Evolutionary conservation across 805 yeast genomes (phyloP).

Genomic region (Metschnikowia borealis): DNA sequence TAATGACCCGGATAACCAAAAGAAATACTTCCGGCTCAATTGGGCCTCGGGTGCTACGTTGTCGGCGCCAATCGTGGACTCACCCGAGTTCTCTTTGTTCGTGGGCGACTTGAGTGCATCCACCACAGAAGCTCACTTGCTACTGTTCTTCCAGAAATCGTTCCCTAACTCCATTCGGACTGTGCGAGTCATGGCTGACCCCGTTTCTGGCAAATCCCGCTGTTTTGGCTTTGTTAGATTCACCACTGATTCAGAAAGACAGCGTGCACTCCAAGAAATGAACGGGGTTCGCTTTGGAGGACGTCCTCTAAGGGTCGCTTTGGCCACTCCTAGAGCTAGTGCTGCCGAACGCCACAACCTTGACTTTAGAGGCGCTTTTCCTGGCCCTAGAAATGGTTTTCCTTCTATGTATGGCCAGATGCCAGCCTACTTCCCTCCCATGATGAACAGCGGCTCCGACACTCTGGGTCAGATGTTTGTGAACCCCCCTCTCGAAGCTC

Average conservation of each 20-base stretch:
- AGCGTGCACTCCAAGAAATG: slow-evolving; percentile 67
- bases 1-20: slow-evolving; percentile 44
- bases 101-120: slow-evolving; percentile 81
- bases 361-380: background rate
- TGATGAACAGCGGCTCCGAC: slow-evolving; percentile 1
- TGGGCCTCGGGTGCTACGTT: slow-evolving; percentile 86
- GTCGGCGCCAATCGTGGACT: slow-evolving; percentile 62
- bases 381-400: background rate
- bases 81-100: slow-evolving; percentile 73
- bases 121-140: slow-evolving; percentile 74
- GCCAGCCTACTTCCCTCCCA: slow-evolving; percentile 3
- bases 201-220: slow-evolving; percentile 69
- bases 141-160: slow-evolving; percentile 65
- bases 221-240: slow-evolving; percentile 82
- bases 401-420: slow-evolving; percentile 1
- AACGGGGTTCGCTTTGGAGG: slow-evolving; percentile 80
- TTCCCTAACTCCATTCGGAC: slow-evolving; percentile 66
- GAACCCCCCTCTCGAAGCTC: slow-evolving; percentile 40
- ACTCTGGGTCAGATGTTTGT: slow-evolving; percentile 1
- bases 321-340: slow-evolving; percentile 66
- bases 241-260: slow-evolving; percentile 64
- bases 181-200: slow-evolving; percentile 83
- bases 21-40: slow-evolving; percentile 66
- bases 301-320: slow-evolving; percentile 69
- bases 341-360: slow-evolving; percentile 5